Base-by-base conservation (phyloP, 2,329 filamentous ascomycete species). In the Ascochyta rabiei region DNA sequence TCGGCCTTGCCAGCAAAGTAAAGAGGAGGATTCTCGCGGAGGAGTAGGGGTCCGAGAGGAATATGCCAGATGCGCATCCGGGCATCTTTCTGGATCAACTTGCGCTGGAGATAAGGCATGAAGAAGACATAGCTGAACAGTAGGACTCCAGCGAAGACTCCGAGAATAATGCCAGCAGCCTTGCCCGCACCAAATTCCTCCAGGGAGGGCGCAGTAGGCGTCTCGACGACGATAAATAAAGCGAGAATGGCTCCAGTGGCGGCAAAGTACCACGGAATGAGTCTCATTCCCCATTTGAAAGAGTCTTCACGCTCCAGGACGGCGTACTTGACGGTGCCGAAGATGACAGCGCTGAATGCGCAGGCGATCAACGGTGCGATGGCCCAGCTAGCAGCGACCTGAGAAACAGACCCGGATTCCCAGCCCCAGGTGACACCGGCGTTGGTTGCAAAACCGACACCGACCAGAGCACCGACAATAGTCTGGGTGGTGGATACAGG, bases 401-500 rank as follows among this genome's bases (percentile, higher is more conserved):
- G 66, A 5, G 66, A 69, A 9, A 70, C 64, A 2, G 65, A 68
- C 9, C 66, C 66, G 7, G 44, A 53, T 40, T 63, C 56, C 66
- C 67, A 70, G 1, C 39, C 61, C 67, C 67, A 70, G 23, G 61
- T 67, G 24, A 68, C 52, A 18, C 56, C 40, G 23, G 67, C 54
- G 15, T 51, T 41, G 15, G 63, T 62, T 10, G 83, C 84, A 33
- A 87, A 77, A 39, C 84, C 84, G 64, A 85, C 83, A 51, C 85
- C 85, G 50, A 86, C 76, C 26, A 87, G 79, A 58, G 83, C 83
- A 16, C 82, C 83, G 57, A 86, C 80, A 56, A 86, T 80, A 12
- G 83, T 84, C 69, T 86, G 84, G 1, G 84, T 87, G 4, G 85
- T 86, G 0, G 83, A 86, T 18, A 86, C 84, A 31, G 84, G 85